Evolutionary conservation across 441 rosid genomes (phyloP), one percentile per base, ranked within the genome.

Genomic region (Brassica hybrid): DNA sequence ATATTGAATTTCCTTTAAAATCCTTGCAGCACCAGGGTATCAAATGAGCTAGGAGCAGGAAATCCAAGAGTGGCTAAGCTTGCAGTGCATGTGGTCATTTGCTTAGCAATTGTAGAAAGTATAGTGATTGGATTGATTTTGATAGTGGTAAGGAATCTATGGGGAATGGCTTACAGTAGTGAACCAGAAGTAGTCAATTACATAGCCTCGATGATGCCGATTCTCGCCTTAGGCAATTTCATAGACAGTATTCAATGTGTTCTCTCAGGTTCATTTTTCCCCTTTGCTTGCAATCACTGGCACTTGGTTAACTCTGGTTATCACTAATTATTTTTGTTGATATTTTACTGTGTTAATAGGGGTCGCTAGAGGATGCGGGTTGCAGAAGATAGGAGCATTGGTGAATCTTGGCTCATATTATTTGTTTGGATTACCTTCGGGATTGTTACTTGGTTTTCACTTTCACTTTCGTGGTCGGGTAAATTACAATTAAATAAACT

Each of bases 361-460:
- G 67, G 78, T 58, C 43, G 92, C 88, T n/a, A 86, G 96, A 81
- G 92, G 96, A 65, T 91, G 93, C 16, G 96, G 93, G 18, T 88
- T 90, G 92, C 96, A 88, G 76, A 85, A 86, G 82, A 85, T 89
- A 19, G 96, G 96, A 9, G 93, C 96, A 23, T 84, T 41, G 63
- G 71, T 91, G 11, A 91, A 91, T 61, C 88, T 91, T 16, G 96
- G 93, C 65, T 85, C 96, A 0, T 89, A 88, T 78, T 89, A 91
- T 74, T 41, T 89, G 12, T 78, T 91, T 9, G 96, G 96, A 21
- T 76, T 89, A 73, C 96, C 91, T 11, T 71, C 52, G 18, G 86
- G 88, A 4, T 32, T 89, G 60, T 50, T 89, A 64, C 79, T 91
- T 23, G 93, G 89, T n/a, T 91, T 91, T 34, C 81, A 86, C 59